These are phyloP conservation scores for Aspergillus novoparasiticus DNA, from an alignment of 2,329 filamentous ascomycete genomes.

Conservation along the genomic window DNA sequence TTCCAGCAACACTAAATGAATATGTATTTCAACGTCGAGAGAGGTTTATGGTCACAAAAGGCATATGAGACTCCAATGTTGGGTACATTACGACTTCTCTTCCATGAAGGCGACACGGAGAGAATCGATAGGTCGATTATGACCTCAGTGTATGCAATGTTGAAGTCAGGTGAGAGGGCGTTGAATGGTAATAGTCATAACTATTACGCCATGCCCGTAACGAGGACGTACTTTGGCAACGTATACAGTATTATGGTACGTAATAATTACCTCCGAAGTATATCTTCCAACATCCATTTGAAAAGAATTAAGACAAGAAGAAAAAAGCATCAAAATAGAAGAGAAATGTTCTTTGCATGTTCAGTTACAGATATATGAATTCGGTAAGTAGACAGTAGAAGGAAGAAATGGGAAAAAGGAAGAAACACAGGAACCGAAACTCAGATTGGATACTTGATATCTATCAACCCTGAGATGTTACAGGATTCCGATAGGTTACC, in stretches of 20 bases:
- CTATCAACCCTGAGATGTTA: background rate
- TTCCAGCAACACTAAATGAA: constrained; percentile 14
- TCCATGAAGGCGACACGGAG: background rate
- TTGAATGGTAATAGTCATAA: background rate
- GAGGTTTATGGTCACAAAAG: background rate
- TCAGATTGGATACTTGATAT: background rate
- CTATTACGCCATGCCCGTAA: background rate
- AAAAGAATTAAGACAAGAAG: background rate
- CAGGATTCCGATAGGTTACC: constrained; percentile 5
- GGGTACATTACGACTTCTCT: background rate
- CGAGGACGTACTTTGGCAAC: background rate
- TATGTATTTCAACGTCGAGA: constrained; percentile 13
- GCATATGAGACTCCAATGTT: background rate
- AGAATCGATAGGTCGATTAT: constrained; percentile 2
- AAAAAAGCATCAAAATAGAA: background rate
- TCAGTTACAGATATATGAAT: background rate
- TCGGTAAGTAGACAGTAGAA: background rate
- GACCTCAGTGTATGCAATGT: background rate
- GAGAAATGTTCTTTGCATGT: background rate
- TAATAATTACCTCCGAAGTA: background rate
- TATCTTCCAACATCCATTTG: background rate
- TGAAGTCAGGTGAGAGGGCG: background rate
- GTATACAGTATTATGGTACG: background rate
- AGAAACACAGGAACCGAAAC: background rate
- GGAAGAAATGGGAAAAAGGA: background rate